Conservation (phyloP, 208 protist species). For the Acanthamoeba culbertsoni region DNA sequence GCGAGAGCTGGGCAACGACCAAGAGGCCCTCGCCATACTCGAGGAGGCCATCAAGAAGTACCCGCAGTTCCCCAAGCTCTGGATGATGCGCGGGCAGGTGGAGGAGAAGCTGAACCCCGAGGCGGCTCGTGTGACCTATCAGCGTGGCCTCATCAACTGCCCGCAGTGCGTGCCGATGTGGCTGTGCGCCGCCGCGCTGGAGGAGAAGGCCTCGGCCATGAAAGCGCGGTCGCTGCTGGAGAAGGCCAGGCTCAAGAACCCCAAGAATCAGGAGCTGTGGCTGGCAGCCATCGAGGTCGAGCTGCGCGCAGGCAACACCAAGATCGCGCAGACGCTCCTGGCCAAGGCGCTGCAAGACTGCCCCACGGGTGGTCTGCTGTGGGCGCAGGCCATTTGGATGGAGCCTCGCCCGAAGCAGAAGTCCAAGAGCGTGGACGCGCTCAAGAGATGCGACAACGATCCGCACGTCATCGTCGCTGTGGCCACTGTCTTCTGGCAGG, state of each 20-base stretch:
- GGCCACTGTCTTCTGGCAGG: slow-evolving; percentile 86
- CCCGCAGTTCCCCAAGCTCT: slow-evolving; percentile 82
- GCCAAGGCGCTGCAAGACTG: slow-evolving; percentile 84
- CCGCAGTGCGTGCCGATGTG: slow-evolving; percentile 84
- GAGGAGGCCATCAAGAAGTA: slow-evolving; percentile 77
- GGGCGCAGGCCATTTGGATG: slow-evolving; percentile 86
- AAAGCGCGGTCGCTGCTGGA: slow-evolving; percentile 84
- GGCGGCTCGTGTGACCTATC: slow-evolving; percentile 65
- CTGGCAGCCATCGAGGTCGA: slow-evolving; percentile 79
- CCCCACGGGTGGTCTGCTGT: slow-evolving; percentile 84
- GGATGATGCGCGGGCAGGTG: slow-evolving; percentile 84
- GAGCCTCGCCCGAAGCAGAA: slow-evolving; percentile 80
- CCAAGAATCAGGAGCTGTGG: slow-evolving; percentile 81
- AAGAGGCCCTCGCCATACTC: slow-evolving; percentile 70
- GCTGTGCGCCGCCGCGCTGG: slow-evolving; percentile 77
- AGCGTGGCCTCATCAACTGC: slow-evolving; percentile 77
- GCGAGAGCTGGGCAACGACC: slow-evolving; percentile 76
- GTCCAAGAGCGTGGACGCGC: slow-evolving; percentile 81
- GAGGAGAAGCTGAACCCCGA: slow-evolving; percentile 30
- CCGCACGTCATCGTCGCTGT: slow-evolving; percentile 83
- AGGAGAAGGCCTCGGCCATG: slow-evolving; percentile 45
- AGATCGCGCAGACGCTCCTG: slow-evolving; percentile 63
- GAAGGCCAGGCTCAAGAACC: slow-evolving; percentile 80
- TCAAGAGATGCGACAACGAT: slow-evolving; percentile 86
- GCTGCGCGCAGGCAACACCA: slow-evolving; percentile 33